Evolutionary conservation across 2,329 filamentous ascomycete species (phyloP).

Genomic region (Sphaerulina musiva): DNA sequence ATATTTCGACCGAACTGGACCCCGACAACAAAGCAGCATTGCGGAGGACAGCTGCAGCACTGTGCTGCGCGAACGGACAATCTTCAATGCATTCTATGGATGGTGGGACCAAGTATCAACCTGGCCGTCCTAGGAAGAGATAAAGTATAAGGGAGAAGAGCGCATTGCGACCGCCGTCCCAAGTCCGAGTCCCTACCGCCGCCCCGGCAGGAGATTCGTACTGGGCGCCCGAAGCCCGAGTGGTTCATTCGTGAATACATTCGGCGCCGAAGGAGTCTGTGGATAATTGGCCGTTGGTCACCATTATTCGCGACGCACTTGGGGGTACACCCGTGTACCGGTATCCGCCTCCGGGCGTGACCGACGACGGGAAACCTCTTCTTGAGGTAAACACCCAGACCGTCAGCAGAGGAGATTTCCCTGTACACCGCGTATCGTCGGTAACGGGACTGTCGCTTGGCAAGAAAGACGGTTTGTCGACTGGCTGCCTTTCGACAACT

Average conservation of each 20-base stretch:
- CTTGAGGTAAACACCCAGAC: slow-evolving; percentile 20
- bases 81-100: slow-evolving; percentile 26
- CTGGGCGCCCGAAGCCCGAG: slow-evolving; percentile 3
- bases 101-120: not conserved
- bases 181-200: too few relatives aligned
- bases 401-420: slow-evolving; percentile 39
- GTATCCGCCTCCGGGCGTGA: slow-evolving; percentile 1
- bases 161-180: slow-evolving; percentile 36
- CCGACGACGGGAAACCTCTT: not conserved
- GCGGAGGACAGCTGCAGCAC: slow-evolving; percentile 15
- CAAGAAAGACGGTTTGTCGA: slow-evolving; percentile 36
- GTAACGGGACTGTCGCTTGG: slow-evolving; percentile 39
- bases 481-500: slow-evolving; percentile 37
- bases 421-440: slow-evolving; percentile 39
- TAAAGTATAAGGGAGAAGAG: slow-evolving; percentile 45
- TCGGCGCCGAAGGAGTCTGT: slow-evolving; percentile 3
- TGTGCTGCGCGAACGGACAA: slow-evolving; percentile 36
- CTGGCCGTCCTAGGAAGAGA: slow-evolving; percentile 39
- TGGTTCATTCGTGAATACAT: slow-evolving; percentile 1
- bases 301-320: slow-evolving; percentile 1
- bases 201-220: not conserved
- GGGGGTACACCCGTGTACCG: slow-evolving; percentile 1
- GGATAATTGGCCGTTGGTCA: slow-evolving; percentile 2
- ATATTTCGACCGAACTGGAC: too few relatives aligned
- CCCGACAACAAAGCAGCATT: too few relatives aligned